These are phyloP conservation scores for Leucosporidium scottii DNA, from an alignment of 768 basidiomycete genomes.

Conservation along the genomic window DNA sequence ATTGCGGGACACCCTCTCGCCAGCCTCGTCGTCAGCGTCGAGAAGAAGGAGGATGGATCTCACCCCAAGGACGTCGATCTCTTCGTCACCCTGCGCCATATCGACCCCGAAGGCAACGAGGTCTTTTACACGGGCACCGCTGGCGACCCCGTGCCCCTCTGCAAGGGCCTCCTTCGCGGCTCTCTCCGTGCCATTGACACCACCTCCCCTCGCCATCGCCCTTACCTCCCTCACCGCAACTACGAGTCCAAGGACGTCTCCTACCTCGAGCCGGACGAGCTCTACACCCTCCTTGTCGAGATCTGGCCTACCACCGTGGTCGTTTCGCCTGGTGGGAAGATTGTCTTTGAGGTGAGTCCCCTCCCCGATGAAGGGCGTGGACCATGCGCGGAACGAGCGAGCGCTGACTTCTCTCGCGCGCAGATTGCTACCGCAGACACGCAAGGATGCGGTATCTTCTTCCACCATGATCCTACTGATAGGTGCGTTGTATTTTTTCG, in stretches of 20 bases:
- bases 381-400: no score
- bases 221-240: constrained; percentile 35
- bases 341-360: constrained; percentile 26
- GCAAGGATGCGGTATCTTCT: constrained; percentile 24
- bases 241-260: constrained; percentile 31
- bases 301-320: constrained; percentile 38
- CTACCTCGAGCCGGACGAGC: constrained; percentile 22
- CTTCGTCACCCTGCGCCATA: constrained; percentile 33
- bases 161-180: constrained; percentile 36
- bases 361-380: background rate
- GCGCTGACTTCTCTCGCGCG: background rate
- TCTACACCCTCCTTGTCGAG: constrained; percentile 34
- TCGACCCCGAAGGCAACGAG: constrained; percentile 33
- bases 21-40: constrained; percentile 26
- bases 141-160: constrained; percentile 34
- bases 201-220: constrained; percentile 29
- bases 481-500: background rate
- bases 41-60: constrained; percentile 6
- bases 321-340: constrained; percentile 24
- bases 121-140: constrained; percentile 36
- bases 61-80: constrained; percentile 35
- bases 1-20: constrained; percentile 35
- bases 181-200: constrained; percentile 36
- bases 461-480: constrained; percentile 18
- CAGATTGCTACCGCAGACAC: constrained; percentile 12